Evolutionary conservation across 2,329 filamentous ascomycete species (phyloP).

Genomic region (Phyllosticta paracitricarpa): DNA sequence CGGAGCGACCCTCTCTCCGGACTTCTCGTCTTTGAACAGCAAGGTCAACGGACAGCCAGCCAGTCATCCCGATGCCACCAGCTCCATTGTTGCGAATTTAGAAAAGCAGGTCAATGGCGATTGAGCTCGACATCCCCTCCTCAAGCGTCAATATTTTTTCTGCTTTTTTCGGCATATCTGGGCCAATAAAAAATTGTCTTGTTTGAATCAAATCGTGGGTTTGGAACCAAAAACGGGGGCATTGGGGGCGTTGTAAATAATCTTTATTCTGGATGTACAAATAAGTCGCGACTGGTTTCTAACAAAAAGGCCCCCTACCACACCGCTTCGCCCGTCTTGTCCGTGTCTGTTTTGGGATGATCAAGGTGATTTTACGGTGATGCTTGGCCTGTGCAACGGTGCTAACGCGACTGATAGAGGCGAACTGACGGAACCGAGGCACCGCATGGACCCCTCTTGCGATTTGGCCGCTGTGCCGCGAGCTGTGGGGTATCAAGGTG

Average conservation of each 20-base stretch:
- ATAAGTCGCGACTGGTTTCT: neutral
- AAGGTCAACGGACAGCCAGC: neutral
- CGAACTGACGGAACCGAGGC: neutral
- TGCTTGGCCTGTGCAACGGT: neutral
- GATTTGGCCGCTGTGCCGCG: neutral
- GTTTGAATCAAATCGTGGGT: neutral
- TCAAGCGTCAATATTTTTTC: neutral
- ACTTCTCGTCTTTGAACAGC: slow-evolving; percentile 17
- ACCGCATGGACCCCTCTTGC: neutral
- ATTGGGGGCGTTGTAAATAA: neutral
- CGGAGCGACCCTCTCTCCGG: slow-evolving; percentile 17
- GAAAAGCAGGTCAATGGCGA: slow-evolving; percentile 10
- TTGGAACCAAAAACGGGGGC: neutral
- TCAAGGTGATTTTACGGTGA: neutral
- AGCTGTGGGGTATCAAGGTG: neutral
- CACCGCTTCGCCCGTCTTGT: neutral
- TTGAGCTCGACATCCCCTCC: neutral
- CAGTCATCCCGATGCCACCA: neutral
- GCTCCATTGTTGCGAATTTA: slow-evolving; percentile 8
- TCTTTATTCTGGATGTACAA: neutral
- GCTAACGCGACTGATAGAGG: neutral
- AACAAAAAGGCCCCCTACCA: neutral
- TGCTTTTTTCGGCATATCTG: neutral
- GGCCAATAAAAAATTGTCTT: neutral
- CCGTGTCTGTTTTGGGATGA: neutral